phyloP scores from a whole-genome alignment of 495 filamentous ascomycete genomes.

The Neurospora sp. region DNA sequence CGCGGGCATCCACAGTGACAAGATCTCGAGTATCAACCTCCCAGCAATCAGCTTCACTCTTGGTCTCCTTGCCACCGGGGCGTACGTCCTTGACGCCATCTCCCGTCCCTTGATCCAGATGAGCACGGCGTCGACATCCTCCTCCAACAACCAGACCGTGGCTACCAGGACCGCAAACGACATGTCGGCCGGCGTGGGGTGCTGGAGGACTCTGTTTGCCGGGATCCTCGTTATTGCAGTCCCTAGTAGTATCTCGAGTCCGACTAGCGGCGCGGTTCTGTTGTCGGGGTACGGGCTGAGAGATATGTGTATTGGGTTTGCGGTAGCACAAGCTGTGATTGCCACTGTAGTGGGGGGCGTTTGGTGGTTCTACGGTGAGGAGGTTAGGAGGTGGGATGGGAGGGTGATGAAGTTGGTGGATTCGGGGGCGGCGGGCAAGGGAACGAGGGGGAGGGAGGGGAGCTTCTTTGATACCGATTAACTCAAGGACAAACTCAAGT shows the following conservation, averaged over 20 bases:
- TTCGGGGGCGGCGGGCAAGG: not conserved
- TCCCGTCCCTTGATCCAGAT: constrained; percentile 22
- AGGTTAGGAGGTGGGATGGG: constrained; percentile 27
- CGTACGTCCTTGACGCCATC: constrained; percentile 22
- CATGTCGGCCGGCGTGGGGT: constrained; percentile 28
- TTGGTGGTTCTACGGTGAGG: constrained; percentile 31
- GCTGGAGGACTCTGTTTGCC: constrained; percentile 22
- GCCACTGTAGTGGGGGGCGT: constrained; percentile 14
- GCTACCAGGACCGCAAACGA: constrained; percentile 29
- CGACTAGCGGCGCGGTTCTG: constrained; percentile 7
- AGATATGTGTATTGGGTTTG: constrained; percentile 23
- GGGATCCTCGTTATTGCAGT: constrained; percentile 31
- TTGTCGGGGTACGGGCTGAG: constrained; percentile 23
- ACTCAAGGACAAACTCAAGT: not conserved
- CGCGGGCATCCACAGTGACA: constrained; percentile 15
- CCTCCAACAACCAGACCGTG: constrained; percentile 22
- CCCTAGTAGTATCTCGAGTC: constrained; percentile 12
- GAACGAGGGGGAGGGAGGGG: constrained; percentile 25
- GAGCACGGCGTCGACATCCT: constrained; percentile 32
- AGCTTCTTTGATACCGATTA: constrained; percentile 39
- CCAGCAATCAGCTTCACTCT: constrained; percentile 28
- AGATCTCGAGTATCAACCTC: constrained; percentile 19
- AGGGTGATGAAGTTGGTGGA: constrained; percentile 31
- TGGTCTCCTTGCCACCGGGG: constrained; percentile 29
- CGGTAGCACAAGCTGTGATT: constrained; percentile 24